phyloP scores from a whole-genome alignment of 129 eudicot genomes.

The Dittrichia graveolens region DNA sequence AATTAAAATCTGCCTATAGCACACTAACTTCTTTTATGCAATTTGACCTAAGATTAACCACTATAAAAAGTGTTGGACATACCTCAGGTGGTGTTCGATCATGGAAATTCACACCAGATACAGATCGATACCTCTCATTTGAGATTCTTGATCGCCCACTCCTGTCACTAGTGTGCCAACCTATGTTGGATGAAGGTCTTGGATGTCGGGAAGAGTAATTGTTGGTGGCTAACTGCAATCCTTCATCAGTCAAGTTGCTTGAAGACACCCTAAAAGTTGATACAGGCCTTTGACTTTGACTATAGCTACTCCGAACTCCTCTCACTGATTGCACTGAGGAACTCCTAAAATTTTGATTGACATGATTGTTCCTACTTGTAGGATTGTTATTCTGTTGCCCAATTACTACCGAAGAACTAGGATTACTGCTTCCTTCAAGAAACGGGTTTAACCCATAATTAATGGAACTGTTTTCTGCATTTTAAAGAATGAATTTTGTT shows the following conservation, averaged over 20 bases:
- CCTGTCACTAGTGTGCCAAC: slow-evolving; percentile 53
- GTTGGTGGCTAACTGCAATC: slow-evolving; percentile 43
- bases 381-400: slow-evolving; percentile 49
- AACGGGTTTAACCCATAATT: slow-evolving; percentile 45
- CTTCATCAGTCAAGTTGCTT: slow-evolving; percentile 58
- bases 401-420: slow-evolving; percentile 43
- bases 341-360: slow-evolving; percentile 42
- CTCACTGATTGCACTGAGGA: slow-evolving; percentile 44
- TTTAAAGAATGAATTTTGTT: slow-evolving; percentile 10
- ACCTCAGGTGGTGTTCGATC: slow-evolving; percentile 58
- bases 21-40: too few relatives aligned
- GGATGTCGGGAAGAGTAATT: slow-evolving; percentile 56
- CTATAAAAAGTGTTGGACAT: slow-evolving; percentile 3
- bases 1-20: too few relatives aligned
- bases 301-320: slow-evolving; percentile 50
- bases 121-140: slow-evolving; percentile 49
- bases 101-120: slow-evolving; percentile 42
- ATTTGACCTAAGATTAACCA: not conserved
- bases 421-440: slow-evolving; percentile 40
- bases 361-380: slow-evolving; percentile 37
- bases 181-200: slow-evolving; percentile 42
- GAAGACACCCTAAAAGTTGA: slow-evolving; percentile 57
- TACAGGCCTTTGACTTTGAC: slow-evolving; percentile 54
- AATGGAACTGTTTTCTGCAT: slow-evolving; percentile 35
- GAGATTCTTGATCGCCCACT: slow-evolving; percentile 41